Evolutionary conservation across 768 basidiomycete species (phyloP).

Genomic region (Podaxis mareebaensis): DNA sequence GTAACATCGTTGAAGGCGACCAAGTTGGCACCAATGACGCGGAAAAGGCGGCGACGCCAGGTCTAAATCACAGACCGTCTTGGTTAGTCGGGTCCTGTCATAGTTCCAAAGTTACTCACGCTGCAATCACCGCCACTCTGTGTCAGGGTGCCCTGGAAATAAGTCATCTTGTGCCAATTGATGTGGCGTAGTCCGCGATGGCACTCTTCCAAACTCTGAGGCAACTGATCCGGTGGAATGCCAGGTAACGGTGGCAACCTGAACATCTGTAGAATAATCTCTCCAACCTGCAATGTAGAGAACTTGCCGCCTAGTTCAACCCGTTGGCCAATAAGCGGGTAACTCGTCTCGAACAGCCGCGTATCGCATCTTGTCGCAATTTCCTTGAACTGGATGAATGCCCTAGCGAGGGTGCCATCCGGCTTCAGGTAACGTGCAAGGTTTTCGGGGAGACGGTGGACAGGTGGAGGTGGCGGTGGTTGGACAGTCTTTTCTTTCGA

Average conservation of each 20-base stretch:
- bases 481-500: constrained; percentile 47
- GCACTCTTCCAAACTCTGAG: constrained; percentile 92
- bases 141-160: constrained; percentile 90
- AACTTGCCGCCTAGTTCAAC: constrained; percentile 55
- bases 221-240: constrained; percentile 71
- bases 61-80: constrained; percentile 45
- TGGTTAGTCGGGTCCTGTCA: neutral
- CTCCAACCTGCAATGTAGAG: constrained; percentile 75
- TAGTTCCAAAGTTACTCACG: constrained; percentile 47
- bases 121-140: constrained; percentile 92
- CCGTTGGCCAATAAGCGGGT: constrained; percentile 79
- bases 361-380: constrained; percentile 83
- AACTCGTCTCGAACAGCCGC: constrained; percentile 78
- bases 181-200: constrained; percentile 84
- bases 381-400: constrained; percentile 88
- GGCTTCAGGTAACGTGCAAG: constrained; percentile 81
- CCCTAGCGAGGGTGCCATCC: constrained; percentile 86
- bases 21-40: constrained; percentile 82
- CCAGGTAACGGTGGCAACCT: constrained; percentile 89
- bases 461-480: constrained; percentile 38
- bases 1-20: constrained; percentile 94
- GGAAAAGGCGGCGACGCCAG: constrained; percentile 80
- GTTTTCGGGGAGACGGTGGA: constrained; percentile 62
- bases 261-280: constrained; percentile 89
- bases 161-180: constrained; percentile 93